phyloP scores from a whole-genome alignment of 768 basidiomycete species.

The Galerina marginata region DNA sequence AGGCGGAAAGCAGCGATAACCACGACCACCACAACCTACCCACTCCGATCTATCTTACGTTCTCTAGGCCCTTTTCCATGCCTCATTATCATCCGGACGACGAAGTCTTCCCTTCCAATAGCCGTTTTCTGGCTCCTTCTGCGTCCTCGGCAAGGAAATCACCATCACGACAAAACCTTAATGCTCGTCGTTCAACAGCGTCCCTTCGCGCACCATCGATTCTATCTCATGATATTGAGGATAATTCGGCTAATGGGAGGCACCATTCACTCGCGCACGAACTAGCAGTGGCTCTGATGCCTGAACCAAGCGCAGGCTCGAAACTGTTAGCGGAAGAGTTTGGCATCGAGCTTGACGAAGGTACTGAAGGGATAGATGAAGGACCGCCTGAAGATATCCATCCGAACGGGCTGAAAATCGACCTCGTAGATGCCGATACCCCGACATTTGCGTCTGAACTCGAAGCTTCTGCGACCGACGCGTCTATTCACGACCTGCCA shows the following conservation, averaged over 20 bases:
- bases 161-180: conserved; percentile 38
- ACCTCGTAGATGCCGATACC: conserved; percentile 33
- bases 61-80: conserved; percentile 28
- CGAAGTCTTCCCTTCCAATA: conserved; percentile 32
- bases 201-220: conserved; percentile 53
- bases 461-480: conserved; percentile 29
- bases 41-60: conserved; percentile 9
- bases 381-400: conserved; percentile 25
- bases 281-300: conserved; percentile 85
- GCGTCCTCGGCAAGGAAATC: conserved; percentile 37
- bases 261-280: conserved; percentile 85
- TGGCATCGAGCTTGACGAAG: conserved; percentile 88
- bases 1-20: conserved; percentile 8
- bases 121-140: conserved; percentile 39
- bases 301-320: conserved; percentile 80
- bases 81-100: conserved; percentile 37
- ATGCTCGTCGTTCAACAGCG: conserved; percentile 52
- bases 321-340: conserved; percentile 86
- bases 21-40: conserved; percentile 16
- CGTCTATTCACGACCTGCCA: conserved; percentile 34
- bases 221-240: conserved; percentile 41
- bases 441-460: conserved; percentile 53
- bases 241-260: conserved; percentile 41
- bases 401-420: conserved; percentile 35
- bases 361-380: conserved; percentile 81